These are phyloP conservation scores for Rhizomucor pusillus DNA, from an alignment of 371 early-diverging fungal species.

Conservation along the genomic window DNA sequence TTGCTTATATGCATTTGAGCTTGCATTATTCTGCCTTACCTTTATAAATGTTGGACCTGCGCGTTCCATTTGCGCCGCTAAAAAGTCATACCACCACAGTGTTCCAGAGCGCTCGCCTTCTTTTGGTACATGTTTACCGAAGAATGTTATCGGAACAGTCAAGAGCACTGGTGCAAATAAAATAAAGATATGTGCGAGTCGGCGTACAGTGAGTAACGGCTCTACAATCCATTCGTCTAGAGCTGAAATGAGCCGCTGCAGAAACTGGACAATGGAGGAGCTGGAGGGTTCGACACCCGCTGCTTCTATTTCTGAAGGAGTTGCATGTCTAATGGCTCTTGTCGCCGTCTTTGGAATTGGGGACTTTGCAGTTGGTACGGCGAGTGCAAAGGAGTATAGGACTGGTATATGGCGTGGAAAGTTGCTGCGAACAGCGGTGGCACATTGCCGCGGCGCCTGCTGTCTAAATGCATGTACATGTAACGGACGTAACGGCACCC, in stretches of 20 bases:
- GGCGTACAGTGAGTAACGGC: conserved; percentile 52
- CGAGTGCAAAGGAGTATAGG: not conserved
- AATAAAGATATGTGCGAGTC: conserved; percentile 56
- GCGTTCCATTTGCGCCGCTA: conserved; percentile 75
- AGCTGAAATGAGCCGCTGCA: conserved; percentile 24
- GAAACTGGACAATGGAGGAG: conserved; percentile 4
- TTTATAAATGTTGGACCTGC: conserved; percentile 96
- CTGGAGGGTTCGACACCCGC: not conserved
- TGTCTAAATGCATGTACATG: not conserved
- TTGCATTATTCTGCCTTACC: conserved; percentile 28
- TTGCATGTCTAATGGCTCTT: not conserved
- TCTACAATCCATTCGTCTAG: conserved; percentile 55
- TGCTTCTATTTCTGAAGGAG: not conserved
- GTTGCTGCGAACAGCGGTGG: not conserved
- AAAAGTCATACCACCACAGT: conserved; percentile 82
- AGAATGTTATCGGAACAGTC: conserved; percentile 49
- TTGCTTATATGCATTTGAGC: too few species aligned
- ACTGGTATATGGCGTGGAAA: not conserved
- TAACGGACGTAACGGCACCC: too few species aligned
- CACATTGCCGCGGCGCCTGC: not conserved
- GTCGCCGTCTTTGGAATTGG: not conserved
- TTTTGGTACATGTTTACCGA: conserved; percentile 50
- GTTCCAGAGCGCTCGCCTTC: conserved; percentile 59
- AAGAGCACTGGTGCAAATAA: conserved; percentile 67
- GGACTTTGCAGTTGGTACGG: not conserved